These are phyloP conservation scores for Amanita thiersii DNA, from an alignment of 768 basidiomycete species.

Conservation along the genomic window DNA sequence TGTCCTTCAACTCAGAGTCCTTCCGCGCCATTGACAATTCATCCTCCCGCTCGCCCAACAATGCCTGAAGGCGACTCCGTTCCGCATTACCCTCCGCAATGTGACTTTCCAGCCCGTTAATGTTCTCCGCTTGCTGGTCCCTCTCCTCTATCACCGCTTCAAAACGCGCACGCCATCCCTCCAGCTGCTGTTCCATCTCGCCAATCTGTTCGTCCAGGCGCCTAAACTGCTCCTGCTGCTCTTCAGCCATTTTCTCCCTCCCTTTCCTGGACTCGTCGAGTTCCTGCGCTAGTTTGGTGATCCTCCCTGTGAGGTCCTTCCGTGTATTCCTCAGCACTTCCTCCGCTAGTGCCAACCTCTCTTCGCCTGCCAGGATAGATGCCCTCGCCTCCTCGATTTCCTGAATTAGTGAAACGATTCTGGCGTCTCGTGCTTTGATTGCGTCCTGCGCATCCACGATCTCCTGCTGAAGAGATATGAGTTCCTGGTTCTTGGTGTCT, in stretches of 20 bases:
- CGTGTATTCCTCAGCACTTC: constrained; percentile 1
- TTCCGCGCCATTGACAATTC: constrained; percentile 5
- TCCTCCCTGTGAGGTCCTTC: not conserved
- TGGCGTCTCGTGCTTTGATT: constrained; percentile 3
- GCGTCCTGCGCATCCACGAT: constrained; percentile 2
- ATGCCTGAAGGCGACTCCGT: too few species aligned
- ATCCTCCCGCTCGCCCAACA: too few species aligned
- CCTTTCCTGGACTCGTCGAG: constrained; percentile 3
- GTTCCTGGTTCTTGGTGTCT: constrained; percentile 7
- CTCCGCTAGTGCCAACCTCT: not conserved
- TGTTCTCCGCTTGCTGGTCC: too few species aligned
- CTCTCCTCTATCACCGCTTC: too few species aligned
- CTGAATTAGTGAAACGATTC: constrained; percentile 3
- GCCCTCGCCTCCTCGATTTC: constrained; percentile 5
- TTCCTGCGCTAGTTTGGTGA: not conserved
- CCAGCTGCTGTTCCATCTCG: constrained; percentile 1
- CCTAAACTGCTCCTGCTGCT: not conserved
- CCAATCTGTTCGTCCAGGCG: constrained; percentile 4
- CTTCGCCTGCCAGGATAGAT: not conserved
- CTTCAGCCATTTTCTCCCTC: constrained; percentile 1
- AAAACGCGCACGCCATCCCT: constrained; percentile 1
- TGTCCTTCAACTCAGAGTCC: not conserved
- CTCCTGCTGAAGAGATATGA: constrained; percentile 7
- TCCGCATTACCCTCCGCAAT: too few species aligned
- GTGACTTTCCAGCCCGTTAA: too few species aligned